phyloP scores from a whole-genome alignment of 2,329 filamentous ascomycete species.

The Rhinocladiella mackenziei region DNA sequence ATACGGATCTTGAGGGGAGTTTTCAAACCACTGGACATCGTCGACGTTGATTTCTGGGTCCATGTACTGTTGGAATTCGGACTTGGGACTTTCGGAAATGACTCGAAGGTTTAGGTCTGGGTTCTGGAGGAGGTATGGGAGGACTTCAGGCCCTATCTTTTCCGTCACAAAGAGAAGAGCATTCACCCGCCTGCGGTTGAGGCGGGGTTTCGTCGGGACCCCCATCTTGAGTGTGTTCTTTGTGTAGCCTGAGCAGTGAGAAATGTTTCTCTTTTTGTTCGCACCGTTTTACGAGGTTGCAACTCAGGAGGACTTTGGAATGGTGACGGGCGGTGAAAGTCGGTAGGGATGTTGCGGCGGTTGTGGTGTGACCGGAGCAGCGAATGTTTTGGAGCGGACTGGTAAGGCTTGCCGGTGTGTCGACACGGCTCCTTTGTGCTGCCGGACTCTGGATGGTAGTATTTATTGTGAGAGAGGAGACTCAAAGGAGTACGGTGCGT shows the following conservation, averaged over 20 bases:
- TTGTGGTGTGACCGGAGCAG: conserved; percentile 5
- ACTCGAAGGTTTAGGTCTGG: conserved; percentile 28
- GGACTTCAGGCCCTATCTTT: conserved; percentile 28
- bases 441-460: too few relatives aligned
- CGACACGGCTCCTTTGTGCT: too few relatives aligned
- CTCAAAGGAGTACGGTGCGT: too few relatives aligned
- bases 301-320: too few relatives aligned
- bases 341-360: too few relatives aligned
- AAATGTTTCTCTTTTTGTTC: neutral
- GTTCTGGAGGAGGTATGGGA: conserved; percentile 27
- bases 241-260: neutral
- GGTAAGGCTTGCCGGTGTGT: neutral
- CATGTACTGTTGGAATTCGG: conserved; percentile 25
- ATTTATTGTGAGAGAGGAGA: too few relatives aligned
- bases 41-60: conserved; percentile 18
- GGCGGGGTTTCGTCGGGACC: conserved; percentile 6
- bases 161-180: conserved; percentile 25
- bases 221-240: conserved; percentile 8
- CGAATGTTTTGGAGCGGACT: neutral
- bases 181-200: conserved; percentile 25
- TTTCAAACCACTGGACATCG: conserved; percentile 27
- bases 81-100: conserved; percentile 23
- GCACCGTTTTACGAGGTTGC: neutral
- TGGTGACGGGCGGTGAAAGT: too few relatives aligned
- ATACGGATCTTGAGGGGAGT: conserved; percentile 26